Evolutionary conservation across 2,329 filamentous ascomycete genomes (phyloP).

Genomic region (Gliomastix tumulicola): DNA sequence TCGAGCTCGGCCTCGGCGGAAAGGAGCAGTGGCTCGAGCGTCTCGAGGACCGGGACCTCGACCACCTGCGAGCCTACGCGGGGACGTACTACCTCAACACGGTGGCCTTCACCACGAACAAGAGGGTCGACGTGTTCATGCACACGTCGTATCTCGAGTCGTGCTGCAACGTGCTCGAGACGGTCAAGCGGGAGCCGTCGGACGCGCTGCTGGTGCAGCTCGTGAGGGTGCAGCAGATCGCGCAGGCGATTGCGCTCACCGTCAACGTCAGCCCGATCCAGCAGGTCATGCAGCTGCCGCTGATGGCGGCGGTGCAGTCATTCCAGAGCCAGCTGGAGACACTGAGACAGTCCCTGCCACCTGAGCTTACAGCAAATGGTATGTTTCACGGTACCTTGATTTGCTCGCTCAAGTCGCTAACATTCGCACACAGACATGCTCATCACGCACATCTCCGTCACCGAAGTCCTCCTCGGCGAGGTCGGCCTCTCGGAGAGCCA

Average conservation of each 20-base stretch:
- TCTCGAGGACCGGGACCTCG: conserved; percentile 21
- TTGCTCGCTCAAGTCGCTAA: too few relatives aligned
- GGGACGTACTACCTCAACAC: conserved; percentile 44
- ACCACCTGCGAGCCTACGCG: conserved; percentile 38
- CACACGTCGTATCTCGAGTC: conserved; percentile 33
- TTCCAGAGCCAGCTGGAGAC: conserved; percentile 36
- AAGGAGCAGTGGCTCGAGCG: conserved; percentile 17
- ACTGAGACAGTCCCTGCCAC: conserved; percentile 26
- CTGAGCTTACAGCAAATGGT: conserved; percentile 25
- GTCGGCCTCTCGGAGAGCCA: conserved; percentile 32
- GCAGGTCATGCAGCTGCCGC: conserved; percentile 26
- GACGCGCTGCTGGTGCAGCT: conserved; percentile 38
- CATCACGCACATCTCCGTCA: conserved; percentile 32
- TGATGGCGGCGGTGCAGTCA: conserved; percentile 31
- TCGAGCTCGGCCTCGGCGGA: conserved; percentile 24
- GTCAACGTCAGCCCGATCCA: conserved; percentile 22
- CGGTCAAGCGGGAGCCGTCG: conserved; percentile 31
- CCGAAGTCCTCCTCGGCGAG: conserved; percentile 40
- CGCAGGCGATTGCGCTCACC: conserved; percentile 36
- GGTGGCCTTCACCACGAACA: conserved; percentile 37
- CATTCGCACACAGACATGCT: conserved; percentile 34
- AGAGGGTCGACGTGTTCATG: conserved; percentile 40
- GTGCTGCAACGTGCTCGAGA: conserved; percentile 33
- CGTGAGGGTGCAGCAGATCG: conserved; percentile 38
- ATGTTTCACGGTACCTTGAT: too few relatives aligned